These are phyloP conservation scores for Rozella allomycis DNA, from an alignment of 371 early-diverging fungal genomes.

Conservation along the genomic window DNA sequence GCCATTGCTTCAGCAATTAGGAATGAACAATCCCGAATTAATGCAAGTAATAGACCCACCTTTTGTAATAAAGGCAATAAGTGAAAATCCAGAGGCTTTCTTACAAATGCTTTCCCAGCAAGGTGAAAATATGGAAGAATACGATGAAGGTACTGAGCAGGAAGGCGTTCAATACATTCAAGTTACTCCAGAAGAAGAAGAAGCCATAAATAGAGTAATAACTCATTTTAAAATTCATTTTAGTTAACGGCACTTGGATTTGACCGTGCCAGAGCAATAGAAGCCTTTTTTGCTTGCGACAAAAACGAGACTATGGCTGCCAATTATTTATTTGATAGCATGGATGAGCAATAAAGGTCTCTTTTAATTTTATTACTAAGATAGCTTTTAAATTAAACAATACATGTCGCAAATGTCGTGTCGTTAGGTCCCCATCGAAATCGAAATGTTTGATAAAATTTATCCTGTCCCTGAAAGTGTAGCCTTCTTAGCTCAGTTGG, in stretches of 20 bases:
- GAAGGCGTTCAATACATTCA: slow-evolving; percentile 36
- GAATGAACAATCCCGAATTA: slow-evolving; percentile 60
- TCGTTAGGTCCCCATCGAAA: too few relatives aligned
- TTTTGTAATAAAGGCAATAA: slow-evolving; percentile 18
- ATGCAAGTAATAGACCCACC: slow-evolving; percentile 21
- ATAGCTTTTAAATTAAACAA: too few relatives aligned
- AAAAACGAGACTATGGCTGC: slow-evolving; percentile 92
- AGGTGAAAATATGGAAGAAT: slow-evolving; percentile 12
- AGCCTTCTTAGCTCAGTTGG: too few relatives aligned
- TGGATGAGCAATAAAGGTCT: too few relatives aligned
- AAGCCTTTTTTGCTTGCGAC: slow-evolving; percentile 90
- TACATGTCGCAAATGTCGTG: too few relatives aligned
- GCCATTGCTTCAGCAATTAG: slow-evolving; percentile 63
- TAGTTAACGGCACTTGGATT: slow-evolving; percentile 76
- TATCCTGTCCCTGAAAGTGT: too few relatives aligned
- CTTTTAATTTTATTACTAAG: too few relatives aligned
- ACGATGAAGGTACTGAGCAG: slow-evolving; percentile 21
- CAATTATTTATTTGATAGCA: slow-evolving; percentile 76
- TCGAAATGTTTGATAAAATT: too few relatives aligned
- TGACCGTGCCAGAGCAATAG: slow-evolving; percentile 47
- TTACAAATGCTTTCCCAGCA: not conserved
- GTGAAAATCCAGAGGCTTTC: slow-evolving; percentile 57
- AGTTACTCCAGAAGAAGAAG: slow-evolving; percentile 71
- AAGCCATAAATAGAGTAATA: slow-evolving; percentile 60
- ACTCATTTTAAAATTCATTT: not conserved